These are phyloP conservation scores for Vigna angularis DNA, from an alignment of 306 rosid genomes.

Conservation along the genomic window DNA sequence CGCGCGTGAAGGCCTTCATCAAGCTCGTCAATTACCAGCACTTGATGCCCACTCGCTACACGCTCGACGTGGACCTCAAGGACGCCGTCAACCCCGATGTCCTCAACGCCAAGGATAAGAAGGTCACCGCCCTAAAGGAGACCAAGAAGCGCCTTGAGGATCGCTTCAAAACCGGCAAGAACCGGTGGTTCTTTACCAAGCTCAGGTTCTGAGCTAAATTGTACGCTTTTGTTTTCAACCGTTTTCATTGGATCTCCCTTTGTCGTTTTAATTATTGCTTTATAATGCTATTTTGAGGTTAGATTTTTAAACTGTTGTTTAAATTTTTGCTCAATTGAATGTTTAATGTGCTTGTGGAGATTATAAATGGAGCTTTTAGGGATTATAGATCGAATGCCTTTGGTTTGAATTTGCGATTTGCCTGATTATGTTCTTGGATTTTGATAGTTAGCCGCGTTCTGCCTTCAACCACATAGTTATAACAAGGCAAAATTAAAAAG, in stretches of 20 bases:
- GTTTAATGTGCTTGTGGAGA: neutral
- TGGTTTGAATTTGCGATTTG: neutral
- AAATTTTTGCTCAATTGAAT: neutral
- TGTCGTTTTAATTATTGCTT: neutral
- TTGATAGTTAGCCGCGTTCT: too few relatives aligned
- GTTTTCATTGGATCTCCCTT: neutral
- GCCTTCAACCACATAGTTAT: neutral
- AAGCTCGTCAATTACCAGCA: constrained; percentile 56
- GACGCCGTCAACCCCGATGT: constrained; percentile 43
- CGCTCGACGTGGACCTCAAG: constrained; percentile 56
- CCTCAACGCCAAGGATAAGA: constrained; percentile 48
- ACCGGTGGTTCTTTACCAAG: constrained; percentile 60
- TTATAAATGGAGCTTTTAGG: neutral
- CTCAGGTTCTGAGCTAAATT: constrained; percentile 46
- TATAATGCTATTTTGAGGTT: neutral
- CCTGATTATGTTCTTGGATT: neutral
- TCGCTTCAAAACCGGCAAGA: constrained; percentile 56
- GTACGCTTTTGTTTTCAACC: neutral
- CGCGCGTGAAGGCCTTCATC: constrained; percentile 54
- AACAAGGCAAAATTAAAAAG: too few relatives aligned
- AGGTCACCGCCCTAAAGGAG: constrained; percentile 53
- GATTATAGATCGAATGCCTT: neutral
- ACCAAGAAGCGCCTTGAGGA: constrained; percentile 56
- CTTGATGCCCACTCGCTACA: constrained; percentile 60
- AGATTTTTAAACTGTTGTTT: neutral